Conservation (phyloP, 148 eudicot genomes). For the Bassia scoparia region DNA sequence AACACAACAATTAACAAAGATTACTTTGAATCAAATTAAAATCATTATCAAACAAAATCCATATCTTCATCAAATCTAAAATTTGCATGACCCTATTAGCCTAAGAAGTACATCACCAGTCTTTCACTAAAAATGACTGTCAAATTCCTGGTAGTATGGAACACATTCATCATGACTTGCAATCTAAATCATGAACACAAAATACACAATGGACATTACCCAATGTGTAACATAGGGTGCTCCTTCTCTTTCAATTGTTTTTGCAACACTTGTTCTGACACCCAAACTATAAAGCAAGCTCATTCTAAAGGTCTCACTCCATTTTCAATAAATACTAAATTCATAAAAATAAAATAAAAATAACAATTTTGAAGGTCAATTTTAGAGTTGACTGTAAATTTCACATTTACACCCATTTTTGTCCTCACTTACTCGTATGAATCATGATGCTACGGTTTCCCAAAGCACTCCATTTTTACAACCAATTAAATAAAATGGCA, state of each 20-base stretch:
- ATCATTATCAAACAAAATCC: no score
- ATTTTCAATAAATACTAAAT: not conserved
- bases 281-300: constrained; percentile 8
- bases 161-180: constrained; percentile 2
- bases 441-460: constrained; percentile 4
- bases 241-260: not conserved
- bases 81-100: no score
- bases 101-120: no score
- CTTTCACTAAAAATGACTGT: not conserved
- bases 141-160: not conserved
- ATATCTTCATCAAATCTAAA: no score
- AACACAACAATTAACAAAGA: no score
- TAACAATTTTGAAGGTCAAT: constrained; percentile 11
- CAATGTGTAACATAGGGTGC: no score
- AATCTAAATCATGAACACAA: not conserved
- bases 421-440: not conserved
- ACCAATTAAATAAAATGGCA: not conserved
- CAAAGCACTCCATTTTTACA: not conserved
- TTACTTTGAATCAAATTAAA: no score
- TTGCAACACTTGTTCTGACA: constrained; percentile 6
- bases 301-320: not conserved
- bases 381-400: constrained; percentile 10
- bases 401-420: not conserved
- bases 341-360: no score
- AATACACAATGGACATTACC: not conserved